phyloP scores from a whole-genome alignment of 495 filamentous ascomycete genomes.

The Lasiosphaeria hispida region DNA sequence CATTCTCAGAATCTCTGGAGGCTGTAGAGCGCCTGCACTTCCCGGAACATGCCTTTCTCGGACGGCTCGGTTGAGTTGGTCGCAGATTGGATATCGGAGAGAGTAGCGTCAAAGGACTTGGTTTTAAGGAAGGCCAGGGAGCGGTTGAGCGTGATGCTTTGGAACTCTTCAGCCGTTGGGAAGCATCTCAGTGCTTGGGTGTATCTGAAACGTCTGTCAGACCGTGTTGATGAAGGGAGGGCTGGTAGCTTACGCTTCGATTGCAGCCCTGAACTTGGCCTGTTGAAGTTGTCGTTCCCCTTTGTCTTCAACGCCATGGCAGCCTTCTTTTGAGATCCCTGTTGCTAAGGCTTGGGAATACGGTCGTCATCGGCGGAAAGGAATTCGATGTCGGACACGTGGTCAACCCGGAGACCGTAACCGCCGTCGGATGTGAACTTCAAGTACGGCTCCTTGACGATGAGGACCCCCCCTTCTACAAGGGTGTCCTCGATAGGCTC shows the following conservation, averaged over 20 bases:
- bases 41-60: conserved; percentile 48
- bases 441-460: conserved; percentile 57
- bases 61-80: not conserved
- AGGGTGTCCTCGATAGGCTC: conserved; percentile 24
- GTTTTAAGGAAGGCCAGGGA: conserved; percentile 8
- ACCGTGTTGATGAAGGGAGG: not conserved
- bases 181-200: conserved; percentile 8
- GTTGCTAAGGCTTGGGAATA: not conserved
- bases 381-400: conserved; percentile 25
- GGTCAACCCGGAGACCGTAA: conserved; percentile 51
- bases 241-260: conserved; percentile 3
- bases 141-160: conserved; percentile 14
- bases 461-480: conserved; percentile 30
- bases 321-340: not conserved
- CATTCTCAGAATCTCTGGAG: conserved; percentile 37
- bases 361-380: conserved; percentile 6
- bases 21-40: conserved; percentile 46
- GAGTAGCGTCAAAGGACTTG: conserved; percentile 10
- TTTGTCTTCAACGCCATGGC: conserved; percentile 7
- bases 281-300: conserved; percentile 6
- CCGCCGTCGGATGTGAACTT: conserved; percentile 37
- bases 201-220: not conserved
- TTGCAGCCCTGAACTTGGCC: conserved; percentile 3
- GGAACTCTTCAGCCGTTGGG: conserved; percentile 1
- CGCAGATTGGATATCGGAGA: conserved; percentile 4